A percentile compares a stretch with the other conserved stretches of the same genome.
Evolutionary conservation across 768 basidiomycete genomes (phyloP).

Genomic region (Russula sp.): DNA sequence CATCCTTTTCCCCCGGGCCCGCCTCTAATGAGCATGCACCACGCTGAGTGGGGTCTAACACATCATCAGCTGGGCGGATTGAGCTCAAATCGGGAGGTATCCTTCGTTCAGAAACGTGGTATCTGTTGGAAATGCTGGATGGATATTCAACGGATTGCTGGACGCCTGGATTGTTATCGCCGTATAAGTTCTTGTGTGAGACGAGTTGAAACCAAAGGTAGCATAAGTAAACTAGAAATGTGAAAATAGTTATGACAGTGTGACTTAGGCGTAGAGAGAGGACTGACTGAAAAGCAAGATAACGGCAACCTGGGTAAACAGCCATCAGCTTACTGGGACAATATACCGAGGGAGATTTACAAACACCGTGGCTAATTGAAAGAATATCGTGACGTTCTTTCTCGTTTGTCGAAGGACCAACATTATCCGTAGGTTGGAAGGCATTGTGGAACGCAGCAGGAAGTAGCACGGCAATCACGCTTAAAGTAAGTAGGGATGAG

Average conservation of each 20-base stretch:
- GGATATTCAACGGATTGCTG: conserved; percentile 10
- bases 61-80: background rate
- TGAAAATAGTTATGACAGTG: background rate
- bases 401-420: conserved; percentile 31
- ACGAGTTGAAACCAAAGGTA: conserved; percentile 57
- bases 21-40: conserved; percentile 12
- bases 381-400: conserved; percentile 46
- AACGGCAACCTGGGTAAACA: conserved; percentile 43
- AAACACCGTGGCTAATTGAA: conserved; percentile 51
- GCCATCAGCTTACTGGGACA: background rate
- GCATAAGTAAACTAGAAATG: conserved; percentile 46
- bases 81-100: conserved; percentile 1
- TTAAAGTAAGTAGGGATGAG: conserved; percentile 70
- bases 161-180: conserved; percentile 35
- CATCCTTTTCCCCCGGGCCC: conserved; percentile 28
- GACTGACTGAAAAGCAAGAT: conserved; percentile 52
- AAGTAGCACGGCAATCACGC: conserved; percentile 74
- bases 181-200: conserved; percentile 54
- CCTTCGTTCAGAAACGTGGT: background rate
- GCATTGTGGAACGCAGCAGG: conserved; percentile 78
- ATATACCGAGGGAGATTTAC: conserved; percentile 28
- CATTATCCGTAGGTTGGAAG: conserved; percentile 31
- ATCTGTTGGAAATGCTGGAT: background rate
- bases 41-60: background rate
- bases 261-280: conserved; percentile 1